Evolutionary conservation across 169 alveolate genomes (phyloP).

Genomic region (Babesia microti): DNA sequence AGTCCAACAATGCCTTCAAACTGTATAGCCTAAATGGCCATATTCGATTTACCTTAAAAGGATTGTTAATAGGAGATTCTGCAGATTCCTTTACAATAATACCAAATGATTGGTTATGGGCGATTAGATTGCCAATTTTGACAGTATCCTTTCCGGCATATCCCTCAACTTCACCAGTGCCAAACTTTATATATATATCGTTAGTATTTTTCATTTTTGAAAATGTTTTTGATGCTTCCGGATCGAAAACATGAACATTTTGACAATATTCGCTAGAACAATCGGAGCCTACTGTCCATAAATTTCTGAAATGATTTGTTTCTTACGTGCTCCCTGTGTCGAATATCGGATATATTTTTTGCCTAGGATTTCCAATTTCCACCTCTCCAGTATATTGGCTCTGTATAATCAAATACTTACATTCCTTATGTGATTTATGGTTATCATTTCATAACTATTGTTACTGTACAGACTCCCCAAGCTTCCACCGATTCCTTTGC

Average conservation of each 20-base stretch:
- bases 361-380: constrained; percentile 64
- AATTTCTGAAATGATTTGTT: constrained; percentile 27
- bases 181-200: constrained; percentile 67
- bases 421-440: constrained; percentile 11
- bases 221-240: constrained; percentile 51
- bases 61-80: constrained; percentile 25
- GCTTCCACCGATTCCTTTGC: constrained; percentile 31
- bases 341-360: constrained; percentile 62
- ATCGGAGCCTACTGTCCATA: constrained; percentile 64
- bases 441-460: constrained; percentile 1
- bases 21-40: constrained; percentile 54
- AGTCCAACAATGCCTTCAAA: constrained; percentile 79
- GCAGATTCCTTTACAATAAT: constrained; percentile 62
- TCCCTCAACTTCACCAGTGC: constrained; percentile 76
- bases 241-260: constrained; percentile 48
- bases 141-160: constrained; percentile 61
- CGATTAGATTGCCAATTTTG: constrained; percentile 53
- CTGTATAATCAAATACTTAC: constrained; percentile 27
- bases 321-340: constrained; percentile 72
- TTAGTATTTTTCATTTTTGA: constrained; percentile 31
- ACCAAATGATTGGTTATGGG: constrained; percentile 66
- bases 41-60: constrained; percentile 38
- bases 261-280: constrained; percentile 59
- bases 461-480: constrained; percentile 6
- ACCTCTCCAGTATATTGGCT: constrained; percentile 53